Evolutionary conservation across 257 asterid species (phyloP), one percentile per base, ranked within the genome.

Genomic region (Eucommia ulmoides): DNA sequence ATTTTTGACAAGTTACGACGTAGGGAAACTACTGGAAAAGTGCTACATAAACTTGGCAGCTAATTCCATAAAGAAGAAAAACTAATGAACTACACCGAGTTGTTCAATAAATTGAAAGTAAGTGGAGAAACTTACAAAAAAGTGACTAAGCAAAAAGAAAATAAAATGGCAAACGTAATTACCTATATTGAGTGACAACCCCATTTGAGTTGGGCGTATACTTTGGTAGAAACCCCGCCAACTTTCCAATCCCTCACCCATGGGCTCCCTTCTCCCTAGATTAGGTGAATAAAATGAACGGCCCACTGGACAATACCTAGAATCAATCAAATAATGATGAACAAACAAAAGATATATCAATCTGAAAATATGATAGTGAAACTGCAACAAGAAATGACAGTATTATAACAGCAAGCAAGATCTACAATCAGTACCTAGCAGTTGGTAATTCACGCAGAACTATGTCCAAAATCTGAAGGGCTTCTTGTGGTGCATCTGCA

Each of bases 161-260:
- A n/a, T n/a, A n/a, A n/a, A n/a, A n/a, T n/a, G n/a, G n/a, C n/a
- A n/a, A n/a, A n/a, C n/a, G n/a, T n/a, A n/a, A n/a, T n/a, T n/a
- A 88, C 97, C 97, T 5, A 89, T 89, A 51, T 89, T 89, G 38
- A 89, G 59, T 0, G 97, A 89, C 68, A 89, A 67, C 1, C 97
- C 97, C 97, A 89, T 89, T 66, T 89, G 97, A 10, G 97, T 89
- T 19, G 97, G 97, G 20, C 97, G 91, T 52, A 89, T 89, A 57
- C 97, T 89, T 62, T 89, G 97, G 56, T 89, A 89, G 61, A 89
- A 89, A 6, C 97, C 97, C 21, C 97, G 85, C 97, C 97, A 89
- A 63, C 94, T 80, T 64, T 89, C 96, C 38, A 85, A 76, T 18
- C 96, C 97, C 61, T 89, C 97, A 50, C 94, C 97, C 52, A 89